phyloP scores from a whole-genome alignment of 1,284 basidiomycete genomes.

The Cutaneotrichosporon curvatum region DNA sequence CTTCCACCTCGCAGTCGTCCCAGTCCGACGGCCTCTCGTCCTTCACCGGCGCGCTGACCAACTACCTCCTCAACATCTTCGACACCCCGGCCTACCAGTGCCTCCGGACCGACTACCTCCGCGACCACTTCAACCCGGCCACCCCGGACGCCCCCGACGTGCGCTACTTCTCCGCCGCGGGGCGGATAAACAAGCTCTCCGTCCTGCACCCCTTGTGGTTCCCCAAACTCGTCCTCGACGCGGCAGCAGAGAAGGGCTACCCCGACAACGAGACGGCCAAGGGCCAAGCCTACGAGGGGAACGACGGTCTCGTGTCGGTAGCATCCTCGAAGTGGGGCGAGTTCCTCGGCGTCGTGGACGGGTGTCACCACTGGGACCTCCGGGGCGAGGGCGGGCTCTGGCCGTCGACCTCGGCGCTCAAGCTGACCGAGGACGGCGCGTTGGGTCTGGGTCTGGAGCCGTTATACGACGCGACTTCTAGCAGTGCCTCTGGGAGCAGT shows the following conservation, averaged over 20 bases:
- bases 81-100: slow-evolving; percentile 98
- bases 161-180: slow-evolving; percentile 87
- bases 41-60: slow-evolving; percentile 55
- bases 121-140: slow-evolving; percentile 79
- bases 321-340: slow-evolving; percentile 87
- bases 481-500: no score
- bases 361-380: slow-evolving; percentile 94
- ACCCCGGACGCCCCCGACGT: slow-evolving; percentile 80
- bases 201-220: slow-evolving; percentile 95
- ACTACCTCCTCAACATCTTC: slow-evolving; percentile 79
- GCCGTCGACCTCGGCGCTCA: slow-evolving; percentile 26
- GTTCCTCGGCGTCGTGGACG: slow-evolving; percentile 82
- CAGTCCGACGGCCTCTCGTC: slow-evolving; percentile 19
- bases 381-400: slow-evolving; percentile 61
- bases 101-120: slow-evolving; percentile 78
- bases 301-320: slow-evolving; percentile 89
- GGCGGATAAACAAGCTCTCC: slow-evolving; percentile 60
- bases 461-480: background rate
- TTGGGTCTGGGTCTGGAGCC: slow-evolving; percentile 8
- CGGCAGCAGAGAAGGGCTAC: slow-evolving; percentile 49
- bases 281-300: slow-evolving; percentile 63
- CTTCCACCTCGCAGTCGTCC: no score
- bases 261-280: slow-evolving; percentile 55
- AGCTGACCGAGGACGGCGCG: slow-evolving; percentile 24
- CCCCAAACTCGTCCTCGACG: slow-evolving; percentile 86